Conservation (phyloP, 2,329 filamentous ascomycete genomes). For the Fusarium falciforme region DNA sequence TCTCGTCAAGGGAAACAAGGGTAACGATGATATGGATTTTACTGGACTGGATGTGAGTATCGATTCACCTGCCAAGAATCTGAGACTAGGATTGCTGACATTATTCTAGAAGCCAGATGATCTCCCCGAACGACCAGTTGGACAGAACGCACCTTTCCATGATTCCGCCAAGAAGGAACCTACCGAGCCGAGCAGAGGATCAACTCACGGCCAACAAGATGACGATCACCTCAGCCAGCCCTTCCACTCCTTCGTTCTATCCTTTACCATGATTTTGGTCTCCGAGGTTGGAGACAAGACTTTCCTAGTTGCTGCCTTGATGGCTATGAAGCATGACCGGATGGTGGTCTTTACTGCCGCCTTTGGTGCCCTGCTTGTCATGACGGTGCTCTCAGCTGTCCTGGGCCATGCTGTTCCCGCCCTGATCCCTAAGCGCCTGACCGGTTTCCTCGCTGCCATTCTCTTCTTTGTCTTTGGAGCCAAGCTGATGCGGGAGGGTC, state of each 20-base stretch:
- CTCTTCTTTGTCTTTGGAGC: slow-evolving; percentile 92
- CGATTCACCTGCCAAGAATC: background rate
- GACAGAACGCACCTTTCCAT: slow-evolving; percentile 77
- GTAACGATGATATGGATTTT: slow-evolving; percentile 46
- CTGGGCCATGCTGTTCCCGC: slow-evolving; percentile 93
- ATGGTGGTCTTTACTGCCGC: slow-evolving; percentile 94
- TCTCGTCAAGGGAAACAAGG: slow-evolving; percentile 59
- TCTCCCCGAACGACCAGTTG: slow-evolving; percentile 81
- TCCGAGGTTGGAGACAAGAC: slow-evolving; percentile 99
- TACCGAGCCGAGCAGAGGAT: slow-evolving; percentile 58
- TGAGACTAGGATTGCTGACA: slow-evolving; percentile 27
- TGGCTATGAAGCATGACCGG: slow-evolving; percentile 98
- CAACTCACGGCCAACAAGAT: slow-evolving; percentile 54
- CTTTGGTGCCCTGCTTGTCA: slow-evolving; percentile 89
- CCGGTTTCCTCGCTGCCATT: slow-evolving; percentile 84
- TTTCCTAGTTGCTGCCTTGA: slow-evolving; percentile 94
- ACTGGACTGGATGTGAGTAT: slow-evolving; percentile 51
- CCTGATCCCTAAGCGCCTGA: slow-evolving; percentile 89
- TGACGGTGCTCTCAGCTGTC: slow-evolving; percentile 94
- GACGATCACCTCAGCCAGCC: slow-evolving; percentile 79
- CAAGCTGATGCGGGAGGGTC: slow-evolving; percentile 85
- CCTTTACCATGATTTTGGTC: slow-evolving; percentile 96
- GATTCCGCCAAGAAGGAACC: slow-evolving; percentile 74
- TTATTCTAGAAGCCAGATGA: slow-evolving; percentile 78
- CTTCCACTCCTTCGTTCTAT: slow-evolving; percentile 89